These are phyloP conservation scores for Quillaja saponaria DNA, from an alignment of 306 rosid species.

Conservation along the genomic window DNA sequence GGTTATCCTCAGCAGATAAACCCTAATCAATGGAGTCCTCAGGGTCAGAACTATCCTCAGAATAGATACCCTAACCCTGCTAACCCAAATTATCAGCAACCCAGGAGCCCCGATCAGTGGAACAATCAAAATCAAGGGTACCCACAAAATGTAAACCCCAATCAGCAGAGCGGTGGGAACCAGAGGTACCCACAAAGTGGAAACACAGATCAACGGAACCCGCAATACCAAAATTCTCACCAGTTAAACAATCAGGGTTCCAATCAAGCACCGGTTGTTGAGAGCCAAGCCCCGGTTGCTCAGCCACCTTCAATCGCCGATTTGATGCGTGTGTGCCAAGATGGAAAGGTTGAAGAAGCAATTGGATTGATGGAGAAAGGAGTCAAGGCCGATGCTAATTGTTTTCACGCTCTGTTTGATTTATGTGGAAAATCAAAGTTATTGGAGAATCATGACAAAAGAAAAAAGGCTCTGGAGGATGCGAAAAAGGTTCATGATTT, in stretches of 20 bases:
- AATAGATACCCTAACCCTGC: conserved; percentile 23
- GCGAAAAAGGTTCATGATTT: conserved; percentile 79
- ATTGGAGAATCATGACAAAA: too few relatives aligned
- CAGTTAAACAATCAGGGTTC: conserved; percentile 43
- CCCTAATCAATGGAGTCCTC: conserved; percentile 30
- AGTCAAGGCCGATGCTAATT: conserved; percentile 66
- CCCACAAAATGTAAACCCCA: conserved; percentile 27
- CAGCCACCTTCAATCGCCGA: conserved; percentile 47
- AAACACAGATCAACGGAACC: conserved; percentile 26
- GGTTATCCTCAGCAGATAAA: conserved; percentile 26
- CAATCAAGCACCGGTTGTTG: conserved; percentile 25
- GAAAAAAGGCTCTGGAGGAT: too few relatives aligned
- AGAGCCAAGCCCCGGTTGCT: conserved; percentile 28
- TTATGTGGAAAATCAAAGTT: conserved; percentile 55
- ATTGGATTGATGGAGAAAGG: conserved; percentile 75
- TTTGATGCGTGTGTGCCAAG: conserved; percentile 53
- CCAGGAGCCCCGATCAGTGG: conserved; percentile 39
- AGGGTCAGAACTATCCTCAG: conserved; percentile 27
- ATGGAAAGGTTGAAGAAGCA: conserved; percentile 71
- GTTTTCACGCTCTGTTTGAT: conserved; percentile 60
- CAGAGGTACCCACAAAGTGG: conserved; percentile 30
- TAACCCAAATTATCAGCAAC: conserved; percentile 42
- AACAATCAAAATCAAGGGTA: conserved; percentile 35
- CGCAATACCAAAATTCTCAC: conserved; percentile 28
- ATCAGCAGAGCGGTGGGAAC: conserved; percentile 37